These are phyloP conservation scores for Suillus subluteus DNA, from an alignment of 768 basidiomycete species.

Conservation along the genomic window DNA sequence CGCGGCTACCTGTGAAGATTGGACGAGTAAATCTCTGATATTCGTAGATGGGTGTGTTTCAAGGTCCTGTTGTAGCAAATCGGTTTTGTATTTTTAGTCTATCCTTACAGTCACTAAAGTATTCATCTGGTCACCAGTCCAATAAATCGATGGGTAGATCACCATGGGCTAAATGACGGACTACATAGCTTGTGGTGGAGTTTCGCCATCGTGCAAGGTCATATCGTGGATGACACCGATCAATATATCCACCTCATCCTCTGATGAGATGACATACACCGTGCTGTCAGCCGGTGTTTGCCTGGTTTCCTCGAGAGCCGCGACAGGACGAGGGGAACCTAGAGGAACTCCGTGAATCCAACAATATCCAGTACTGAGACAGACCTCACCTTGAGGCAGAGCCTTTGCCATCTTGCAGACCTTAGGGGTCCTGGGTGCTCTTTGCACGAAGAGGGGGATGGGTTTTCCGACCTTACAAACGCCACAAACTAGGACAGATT, in stretches of 20 bases:
- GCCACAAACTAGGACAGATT: slow-evolving; percentile 57
- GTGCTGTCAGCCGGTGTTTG: background rate
- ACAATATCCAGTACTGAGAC: background rate
- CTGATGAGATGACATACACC: slow-evolving; percentile 9
- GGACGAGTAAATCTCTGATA: slow-evolving; percentile 17
- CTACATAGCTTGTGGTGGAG: background rate
- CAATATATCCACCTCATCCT: slow-evolving; percentile 18
- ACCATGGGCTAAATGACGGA: background rate
- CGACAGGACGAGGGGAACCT: slow-evolving; percentile 23
- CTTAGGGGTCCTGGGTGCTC: slow-evolving; percentile 37
- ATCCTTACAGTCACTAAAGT: slow-evolving; percentile 1
- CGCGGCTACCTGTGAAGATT: slow-evolving; percentile 45
- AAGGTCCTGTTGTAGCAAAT: background rate
- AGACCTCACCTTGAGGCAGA: slow-evolving; percentile 46
- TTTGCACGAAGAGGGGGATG: slow-evolving; percentile 55
- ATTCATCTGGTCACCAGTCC: background rate
- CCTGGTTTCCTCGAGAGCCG: background rate
- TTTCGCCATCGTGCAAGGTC: background rate
- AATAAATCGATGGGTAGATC: background rate
- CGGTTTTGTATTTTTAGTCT: slow-evolving; percentile 2
- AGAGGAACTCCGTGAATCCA: background rate
- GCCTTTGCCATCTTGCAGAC: slow-evolving; percentile 48
- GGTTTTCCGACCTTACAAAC: slow-evolving; percentile 64
- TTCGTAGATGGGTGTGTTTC: background rate
- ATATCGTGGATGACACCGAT: slow-evolving; percentile 17